Evolutionary conservation across 2,329 filamentous ascomycete species (phyloP), one percentile per base, ranked within the genome.

Genomic region (Alternaria solani): DNA sequence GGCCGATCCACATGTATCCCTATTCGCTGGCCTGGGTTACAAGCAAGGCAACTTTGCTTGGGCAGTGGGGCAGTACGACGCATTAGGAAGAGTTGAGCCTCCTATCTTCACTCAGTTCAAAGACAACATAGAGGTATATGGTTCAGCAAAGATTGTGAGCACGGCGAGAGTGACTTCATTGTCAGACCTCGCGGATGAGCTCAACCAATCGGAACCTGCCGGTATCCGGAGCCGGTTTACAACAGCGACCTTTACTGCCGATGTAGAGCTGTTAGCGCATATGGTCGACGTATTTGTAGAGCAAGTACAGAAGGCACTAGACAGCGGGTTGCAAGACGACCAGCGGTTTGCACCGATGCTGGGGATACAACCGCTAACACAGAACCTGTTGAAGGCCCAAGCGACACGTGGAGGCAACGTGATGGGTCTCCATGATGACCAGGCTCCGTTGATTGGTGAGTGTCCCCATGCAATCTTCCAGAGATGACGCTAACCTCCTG

Each of bases 11-110:
- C n/a, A 41, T 16, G 49, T 52, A 20, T 52, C 49, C 32, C 36
- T 52, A 8, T 52, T 52, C 18, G 49, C 49, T 52, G 49, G 49
- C 12, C 30, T 52, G 30, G 49, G 49, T 11, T 52, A 52, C 32
- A 52, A 41, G 38, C 49, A 52, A 42, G 49, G 49, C 14, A 52
- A 7, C 49, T 52, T 52, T 23, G 49, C 49, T 42, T 52, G 49
- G 49, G 49, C 49, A 5, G n/a, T 9, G 25, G 49, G 49, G 12
- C 49, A 52, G 23, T 52, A 52, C 3, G 49, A 52, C 2, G 16
- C 36, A 6, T n/a, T 52, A 32, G 49, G 49, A 42, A 52, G 49
- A 36, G 12, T 32, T 16, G 49, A 52, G 14, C 49, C 49, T 23
- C 14, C 49, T n/a, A 52, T 52, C 25, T 52, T 52, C 14, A 25